phyloP scores from a whole-genome alignment of 768 basidiomycete species.

The Postia placenta region DNA sequence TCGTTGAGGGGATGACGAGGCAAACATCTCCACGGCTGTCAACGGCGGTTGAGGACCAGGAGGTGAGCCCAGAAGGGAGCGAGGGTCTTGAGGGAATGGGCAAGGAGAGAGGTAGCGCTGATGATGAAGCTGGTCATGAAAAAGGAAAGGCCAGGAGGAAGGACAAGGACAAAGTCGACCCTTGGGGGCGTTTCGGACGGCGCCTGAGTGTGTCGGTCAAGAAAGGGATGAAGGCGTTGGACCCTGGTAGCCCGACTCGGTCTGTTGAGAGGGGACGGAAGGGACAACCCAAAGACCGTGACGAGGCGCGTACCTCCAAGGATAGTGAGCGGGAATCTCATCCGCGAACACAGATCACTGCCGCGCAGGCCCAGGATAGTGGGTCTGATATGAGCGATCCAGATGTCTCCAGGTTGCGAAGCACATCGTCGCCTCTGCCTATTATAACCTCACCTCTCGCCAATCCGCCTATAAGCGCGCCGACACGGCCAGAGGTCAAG shows the following conservation, averaged over 20 bases:
- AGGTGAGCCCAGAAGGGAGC: background rate
- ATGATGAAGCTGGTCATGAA: conserved; percentile 10
- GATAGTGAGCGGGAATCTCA: conserved; percentile 5
- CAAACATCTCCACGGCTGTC: background rate
- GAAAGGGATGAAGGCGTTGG: conserved; percentile 24
- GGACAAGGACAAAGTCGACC: conserved; percentile 35
- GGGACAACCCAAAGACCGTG: conserved; percentile 19
- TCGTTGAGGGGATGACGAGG: conserved; percentile 9
- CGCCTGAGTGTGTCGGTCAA: conserved; percentile 57
- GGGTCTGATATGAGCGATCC: conserved; percentile 6
- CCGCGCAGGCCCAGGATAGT: conserved; percentile 5
- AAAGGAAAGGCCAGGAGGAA: conserved; percentile 15
- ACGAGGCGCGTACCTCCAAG: background rate
- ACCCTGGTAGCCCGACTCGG: conserved; percentile 18
- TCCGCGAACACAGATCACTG: conserved; percentile 7
- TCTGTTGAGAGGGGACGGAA: conserved; percentile 20
- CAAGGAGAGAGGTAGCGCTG: conserved; percentile 30
- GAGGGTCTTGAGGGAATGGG: conserved; percentile 13
- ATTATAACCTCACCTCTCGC: conserved; percentile 4
- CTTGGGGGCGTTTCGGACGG: conserved; percentile 61
- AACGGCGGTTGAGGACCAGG: conserved; percentile 7
- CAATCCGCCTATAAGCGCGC: background rate
- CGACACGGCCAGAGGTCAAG: background rate
- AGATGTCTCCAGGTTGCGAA: conserved; percentile 1
- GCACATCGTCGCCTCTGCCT: background rate